phyloP scores from a whole-genome alignment of 768 basidiomycete genomes.

The Podaxis carcinomalis region DNA sequence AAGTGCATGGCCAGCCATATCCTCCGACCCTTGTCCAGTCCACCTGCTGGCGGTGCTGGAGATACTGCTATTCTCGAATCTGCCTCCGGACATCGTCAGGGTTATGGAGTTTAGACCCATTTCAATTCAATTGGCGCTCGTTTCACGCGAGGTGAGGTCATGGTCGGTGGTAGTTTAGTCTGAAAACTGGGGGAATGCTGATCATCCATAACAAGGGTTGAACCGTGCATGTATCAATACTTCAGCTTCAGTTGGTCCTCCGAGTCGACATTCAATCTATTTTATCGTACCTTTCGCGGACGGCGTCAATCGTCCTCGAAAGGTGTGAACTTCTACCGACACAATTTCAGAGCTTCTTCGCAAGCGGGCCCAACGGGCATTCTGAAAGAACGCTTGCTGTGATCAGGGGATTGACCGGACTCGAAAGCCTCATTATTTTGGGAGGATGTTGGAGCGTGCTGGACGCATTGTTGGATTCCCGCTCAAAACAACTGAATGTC shows the following conservation, averaged over 20 bases:
- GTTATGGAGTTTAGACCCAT: neutral
- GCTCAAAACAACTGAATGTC: neutral
- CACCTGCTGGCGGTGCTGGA: neutral
- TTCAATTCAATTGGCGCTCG: neutral
- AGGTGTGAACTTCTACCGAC: neutral
- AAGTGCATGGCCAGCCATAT: neutral
- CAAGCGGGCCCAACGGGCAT: no score
- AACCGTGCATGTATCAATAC: neutral
- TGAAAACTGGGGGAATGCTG: no score
- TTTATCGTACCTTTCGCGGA: neutral
- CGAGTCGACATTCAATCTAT: neutral
- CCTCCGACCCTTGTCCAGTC: neutral
- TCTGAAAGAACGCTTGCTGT: no score
- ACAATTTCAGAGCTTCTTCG: no score
- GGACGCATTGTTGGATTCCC: neutral
- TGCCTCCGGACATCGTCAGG: neutral
- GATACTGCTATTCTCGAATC: neutral
- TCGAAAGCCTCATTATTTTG: neutral
- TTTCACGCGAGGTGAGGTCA: neutral
- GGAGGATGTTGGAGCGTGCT: neutral
- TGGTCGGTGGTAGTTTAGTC: neutral
- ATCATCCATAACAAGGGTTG: neutral
- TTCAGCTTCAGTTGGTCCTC: no score
- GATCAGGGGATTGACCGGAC: no score
- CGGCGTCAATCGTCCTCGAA: neutral